Conservation (phyloP, 306 rosid species). For the Cicer bijugum region DNA sequence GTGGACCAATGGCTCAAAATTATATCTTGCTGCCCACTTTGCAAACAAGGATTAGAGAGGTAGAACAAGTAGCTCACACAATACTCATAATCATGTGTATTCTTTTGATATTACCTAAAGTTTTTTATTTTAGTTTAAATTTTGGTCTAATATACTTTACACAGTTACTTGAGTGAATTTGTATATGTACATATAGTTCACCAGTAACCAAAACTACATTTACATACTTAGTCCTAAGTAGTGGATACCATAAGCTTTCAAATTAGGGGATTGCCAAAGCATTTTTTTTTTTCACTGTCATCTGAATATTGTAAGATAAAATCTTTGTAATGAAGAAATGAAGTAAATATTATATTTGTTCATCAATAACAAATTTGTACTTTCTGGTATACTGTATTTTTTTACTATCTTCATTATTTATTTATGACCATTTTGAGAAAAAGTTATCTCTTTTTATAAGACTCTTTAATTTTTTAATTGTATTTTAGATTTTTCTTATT, state of each 20-base stretch:
- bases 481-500: no score
- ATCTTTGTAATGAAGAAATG: constrained; percentile 25
- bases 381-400: background rate
- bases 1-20: constrained; percentile 94
- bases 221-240: constrained; percentile 30
- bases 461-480: no score
- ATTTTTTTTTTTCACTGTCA: constrained; percentile 32
- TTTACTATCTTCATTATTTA: background rate
- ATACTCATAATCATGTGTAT: constrained; percentile 1
- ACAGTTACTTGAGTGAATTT: constrained; percentile 77
- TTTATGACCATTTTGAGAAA: background rate
- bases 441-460: no score
- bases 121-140: background rate
- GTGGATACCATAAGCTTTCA: constrained; percentile 32
- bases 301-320: constrained; percentile 34
- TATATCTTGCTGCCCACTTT: constrained; percentile 87
- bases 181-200: constrained; percentile 63
- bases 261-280: constrained; percentile 31
- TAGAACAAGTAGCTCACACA: constrained; percentile 41
- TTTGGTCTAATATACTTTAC: constrained; percentile 47
- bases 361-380: background rate
- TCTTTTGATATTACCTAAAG: constrained; percentile 8
- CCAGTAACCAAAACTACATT: constrained; percentile 67
- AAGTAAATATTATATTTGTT: constrained; percentile 30
- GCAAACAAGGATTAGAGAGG: constrained; percentile 81